Evolutionary conservation across 192 early-diverging fungal species (phyloP).

Genomic region (Spinellus fusiger): DNA sequence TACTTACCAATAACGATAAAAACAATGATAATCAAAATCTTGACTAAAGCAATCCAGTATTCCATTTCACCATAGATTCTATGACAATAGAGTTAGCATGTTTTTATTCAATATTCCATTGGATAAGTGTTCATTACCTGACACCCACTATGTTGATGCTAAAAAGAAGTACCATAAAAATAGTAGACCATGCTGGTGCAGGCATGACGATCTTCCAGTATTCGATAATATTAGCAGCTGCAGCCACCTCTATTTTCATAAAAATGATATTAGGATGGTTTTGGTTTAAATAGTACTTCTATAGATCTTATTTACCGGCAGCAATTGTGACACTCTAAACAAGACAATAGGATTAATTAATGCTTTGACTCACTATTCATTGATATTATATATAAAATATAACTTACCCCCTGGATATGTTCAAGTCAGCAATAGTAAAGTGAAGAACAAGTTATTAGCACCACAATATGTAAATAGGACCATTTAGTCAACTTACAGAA

Average conservation of each 20-base stretch:
- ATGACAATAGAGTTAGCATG: neutral
- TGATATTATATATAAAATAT: neutral
- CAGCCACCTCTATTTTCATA: constrained; percentile 55
- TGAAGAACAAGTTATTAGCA: neutral
- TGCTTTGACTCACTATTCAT: neutral
- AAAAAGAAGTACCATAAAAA: constrained; percentile 56
- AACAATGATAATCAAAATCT: constrained; percentile 70
- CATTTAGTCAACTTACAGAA: neutral
- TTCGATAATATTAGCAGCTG: constrained; percentile 76
- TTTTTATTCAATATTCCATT: neutral
- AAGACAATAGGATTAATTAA: neutral
- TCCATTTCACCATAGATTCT: constrained; percentile 86
- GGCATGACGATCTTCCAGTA: constrained; percentile 44
- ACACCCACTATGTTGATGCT: constrained; percentile 55
- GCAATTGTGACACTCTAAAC: constrained; percentile 9
- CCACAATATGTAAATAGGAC: constrained; percentile 27
- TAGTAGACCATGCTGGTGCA: constrained; percentile 32
- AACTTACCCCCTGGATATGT: constrained; percentile 14
- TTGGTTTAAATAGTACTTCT: neutral
- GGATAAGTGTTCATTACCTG: neutral
- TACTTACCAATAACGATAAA: constrained; percentile 61
- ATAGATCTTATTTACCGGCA: constrained; percentile 10
- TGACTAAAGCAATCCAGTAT: constrained; percentile 72
- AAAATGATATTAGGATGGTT: neutral
- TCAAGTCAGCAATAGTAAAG: neutral